Evolutionary conservation across 1,284 basidiomycete genomes (phyloP), one percentile per base, ranked within the genome.

Genomic region (Butyriboletus appendiculatus): DNA sequence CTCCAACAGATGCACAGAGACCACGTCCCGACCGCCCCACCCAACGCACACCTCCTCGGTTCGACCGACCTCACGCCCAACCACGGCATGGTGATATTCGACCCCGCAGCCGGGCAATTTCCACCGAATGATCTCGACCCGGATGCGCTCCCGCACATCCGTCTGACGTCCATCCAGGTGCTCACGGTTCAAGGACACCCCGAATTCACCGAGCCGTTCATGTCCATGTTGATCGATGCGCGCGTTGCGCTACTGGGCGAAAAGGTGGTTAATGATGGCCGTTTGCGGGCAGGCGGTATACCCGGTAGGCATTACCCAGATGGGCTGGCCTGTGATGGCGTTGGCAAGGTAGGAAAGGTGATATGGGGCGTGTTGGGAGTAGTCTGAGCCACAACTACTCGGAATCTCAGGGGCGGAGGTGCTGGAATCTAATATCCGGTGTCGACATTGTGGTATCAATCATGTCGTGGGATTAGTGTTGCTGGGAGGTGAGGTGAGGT

Each of bases 1-100:
- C 81, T 96, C 52, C 86, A 94, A 68, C 81, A 95, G 72, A 88
- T 94, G 81, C 92, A 96, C 71, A 79, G 83, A 30, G 94, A 96
- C 69, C 87, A 92, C 66, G 88, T 94, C 41, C 83, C 87, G 3
- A 59, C 69, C 0, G 61, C 84, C 4, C 90, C 89, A 0, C 75
- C 58, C n/a, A 39, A 37, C 33, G 58, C 78, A 52, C 70, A 79
- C 46, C 67, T 82, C 44, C 80, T 95, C 39, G 90, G 83, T 0
- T 85, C 82, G n/a, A 87, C 90, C 0, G 50, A 70, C n/a, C 55
- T 80, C 7, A 76, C 82, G 0, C 68, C 67, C 2, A 85, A 88
- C 55, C 94, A 96, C 49, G 92, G 88, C 50, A 85, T 93, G 76
- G 82, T 90, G 43, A 76, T 65, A 0, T 72, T 77, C 69, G 55